Evolutionary conservation across 768 basidiomycete genomes (phyloP), one percentile per base, ranked within the genome.

Genomic region (Wakefieldia striispora): DNA sequence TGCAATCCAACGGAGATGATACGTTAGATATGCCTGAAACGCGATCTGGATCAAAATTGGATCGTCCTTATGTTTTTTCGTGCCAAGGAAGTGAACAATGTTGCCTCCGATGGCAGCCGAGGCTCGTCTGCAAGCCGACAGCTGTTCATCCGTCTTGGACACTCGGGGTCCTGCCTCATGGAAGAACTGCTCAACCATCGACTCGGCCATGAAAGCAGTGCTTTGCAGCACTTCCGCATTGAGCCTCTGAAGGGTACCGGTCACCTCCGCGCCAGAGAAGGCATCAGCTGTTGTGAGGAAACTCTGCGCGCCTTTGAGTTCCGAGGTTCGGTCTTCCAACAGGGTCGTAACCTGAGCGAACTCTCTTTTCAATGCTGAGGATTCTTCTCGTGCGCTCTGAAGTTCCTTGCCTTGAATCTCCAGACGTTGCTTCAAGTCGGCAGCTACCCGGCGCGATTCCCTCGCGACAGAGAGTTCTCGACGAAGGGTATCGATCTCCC

Each of bases 181-280:
- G 9, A 59, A 63, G 61, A 75, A 73, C 1, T 69, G 43, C 40
- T 79, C 78, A 2, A 76, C 70, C 48, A 81, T 69, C 29, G 71
- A 58, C 48, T 80, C 79, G 1, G 78, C 72, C 48, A 81, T 70
- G 47, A 66, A 70, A 0, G 75, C 74, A 2, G 78, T 75, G 14
- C 71, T 72, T 55, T 81, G 77, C 27, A 71, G 70, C 26, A 80
- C 75, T 50, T 74, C 73, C 7, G 74, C 61, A 43, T 81, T 77
- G n/a, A 82, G 60, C 14, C 66, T 64, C 40, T 74, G 70, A 13
- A 82, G 62, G 55, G 75, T 70, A 3, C 51, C 59, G 24, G 73
- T 64, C 13, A 81, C 71, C 27, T 83, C 79, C 6, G 71, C 71
- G 4, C 70, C 72, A 4, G 79, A 74, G 40, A 72, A 63, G 0